Evolutionary conservation across 441 rosid species (phyloP), one percentile per base, ranked within the genome.

Genomic region (Macaranga tanarius): DNA sequence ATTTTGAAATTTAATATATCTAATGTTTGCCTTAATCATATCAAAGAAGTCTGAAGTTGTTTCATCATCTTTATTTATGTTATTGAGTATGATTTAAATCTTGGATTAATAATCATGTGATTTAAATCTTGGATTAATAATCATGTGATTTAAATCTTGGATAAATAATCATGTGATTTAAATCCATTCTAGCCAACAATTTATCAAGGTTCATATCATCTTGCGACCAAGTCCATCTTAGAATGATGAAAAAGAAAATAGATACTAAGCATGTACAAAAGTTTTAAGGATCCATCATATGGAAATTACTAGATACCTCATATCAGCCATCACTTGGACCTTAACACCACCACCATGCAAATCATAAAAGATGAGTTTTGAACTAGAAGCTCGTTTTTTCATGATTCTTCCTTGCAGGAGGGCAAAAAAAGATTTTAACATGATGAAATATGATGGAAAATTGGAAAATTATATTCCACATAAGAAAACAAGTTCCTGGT

Each of bases 321-420:
- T 91, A 81, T 89, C 97, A 78, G 93, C 86, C 95, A 89, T 89
- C 40, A 93, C 92, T 82, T 93, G 97, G 63, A 93, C 89, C 80
- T 93, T 93, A 25, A 74, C 79, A 74, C 89, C 91, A 68, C 56
- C 74, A 52, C 82, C 83, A 23, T 89, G 89, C 76, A 93, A 67
- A 81, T 93, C 98, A 75, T 91, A 93, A 72, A 93, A 93, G 79
- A 91, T 83, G 47, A 93, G 87, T 84, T 91, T 93, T 45, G 92
- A 80, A 58, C 94, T 85, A 12, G 97, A 90, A 72, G 91, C 73
- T n/a, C 97, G 71, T 75, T 91, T 93, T 86, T 79, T 90, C 96
- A 91, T 93, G 62, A 91, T 86, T 69, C 97, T 79, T 22, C 98
- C 96, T 93, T 52, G 16, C 23, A 65, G 25, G 52, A 44, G 70